These are phyloP conservation scores for Boletus vermiculosoides DNA, from an alignment of 768 basidiomycete species.

Conservation along the genomic window DNA sequence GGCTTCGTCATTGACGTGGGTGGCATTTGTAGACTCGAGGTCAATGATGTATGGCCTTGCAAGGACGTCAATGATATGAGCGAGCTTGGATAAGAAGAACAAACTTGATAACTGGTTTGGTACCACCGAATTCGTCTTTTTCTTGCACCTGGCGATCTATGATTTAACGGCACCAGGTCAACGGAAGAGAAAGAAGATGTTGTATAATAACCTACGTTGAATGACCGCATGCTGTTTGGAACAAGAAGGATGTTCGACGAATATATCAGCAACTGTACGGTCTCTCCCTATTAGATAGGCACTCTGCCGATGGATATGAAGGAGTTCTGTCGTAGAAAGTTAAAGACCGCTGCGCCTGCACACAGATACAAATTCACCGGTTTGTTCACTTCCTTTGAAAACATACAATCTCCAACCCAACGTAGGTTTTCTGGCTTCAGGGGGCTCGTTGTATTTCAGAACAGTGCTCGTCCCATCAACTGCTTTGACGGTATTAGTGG, in stretches of 20 bases:
- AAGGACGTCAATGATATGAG: constrained; percentile 7
- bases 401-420: constrained; percentile 95
- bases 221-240: constrained; percentile 98
- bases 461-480: constrained; percentile 76
- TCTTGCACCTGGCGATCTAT: constrained; percentile 80
- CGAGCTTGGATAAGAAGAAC: constrained; percentile 30
- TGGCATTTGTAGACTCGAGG: constrained; percentile 97
- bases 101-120: constrained; percentile 81
- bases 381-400: constrained; percentile 92
- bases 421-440: constrained; percentile 91
- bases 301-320: constrained; percentile 92
- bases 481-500: constrained; percentile 85
- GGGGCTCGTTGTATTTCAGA: constrained; percentile 97
- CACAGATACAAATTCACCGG: constrained; percentile 56
- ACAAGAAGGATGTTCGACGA: constrained; percentile 93
- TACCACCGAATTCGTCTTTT: constrained; percentile 82
- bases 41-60: constrained; percentile 93
- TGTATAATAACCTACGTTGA: constrained; percentile 59
- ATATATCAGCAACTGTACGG: constrained; percentile 78
- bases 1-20: constrained; percentile 81
- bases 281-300: constrained; percentile 94
- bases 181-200: background rate
- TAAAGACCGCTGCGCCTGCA: background rate
- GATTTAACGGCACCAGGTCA: constrained; percentile 5
- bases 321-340: constrained; percentile 55